phyloP scores from a whole-genome alignment of 805 yeast species.

The Yarrowia osloensis region DNA sequence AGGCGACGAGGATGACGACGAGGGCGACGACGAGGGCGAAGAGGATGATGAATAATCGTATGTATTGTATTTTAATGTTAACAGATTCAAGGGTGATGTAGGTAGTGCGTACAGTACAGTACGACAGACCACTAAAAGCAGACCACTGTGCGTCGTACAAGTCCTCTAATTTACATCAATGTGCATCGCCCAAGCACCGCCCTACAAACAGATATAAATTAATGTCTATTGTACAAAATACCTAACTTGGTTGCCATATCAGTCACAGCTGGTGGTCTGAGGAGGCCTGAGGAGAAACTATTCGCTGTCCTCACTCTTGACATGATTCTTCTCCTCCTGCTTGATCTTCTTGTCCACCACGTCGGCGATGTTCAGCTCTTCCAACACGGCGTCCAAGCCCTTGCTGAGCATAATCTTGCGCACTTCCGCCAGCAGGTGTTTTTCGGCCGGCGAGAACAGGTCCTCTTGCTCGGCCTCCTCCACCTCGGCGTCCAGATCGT shows the following conservation, averaged over 20 bases:
- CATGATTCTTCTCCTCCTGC: background rate
- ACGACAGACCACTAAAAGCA: too few relatives aligned
- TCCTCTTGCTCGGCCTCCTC: background rate
- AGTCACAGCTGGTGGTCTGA: background rate
- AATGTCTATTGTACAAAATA: conserved; percentile 28
- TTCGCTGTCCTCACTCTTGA: background rate
- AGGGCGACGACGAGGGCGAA: conserved; percentile 33
- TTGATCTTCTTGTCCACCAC: background rate
- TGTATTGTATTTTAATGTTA: background rate
- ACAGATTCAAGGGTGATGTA: background rate
- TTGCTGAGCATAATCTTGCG: background rate
- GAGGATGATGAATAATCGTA: conserved; percentile 26
- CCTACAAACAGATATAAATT: conserved; percentile 11
- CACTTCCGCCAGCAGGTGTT: background rate
- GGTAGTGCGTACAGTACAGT: too few relatives aligned
- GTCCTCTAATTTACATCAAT: too few relatives aligned
- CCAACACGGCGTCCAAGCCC: conserved; percentile 20
- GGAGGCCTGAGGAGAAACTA: too few relatives aligned
- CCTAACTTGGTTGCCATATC: conserved; percentile 9
- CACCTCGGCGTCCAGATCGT: background rate
- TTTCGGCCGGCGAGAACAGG: background rate
- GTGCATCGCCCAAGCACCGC: too few relatives aligned
- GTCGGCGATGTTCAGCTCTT: background rate
- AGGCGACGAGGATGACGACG: conserved; percentile 34
- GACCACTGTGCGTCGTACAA: too few relatives aligned